Base-by-base conservation (phyloP, 106 monocot genomes). In the Dendrobium chrysotoxum region DNA sequence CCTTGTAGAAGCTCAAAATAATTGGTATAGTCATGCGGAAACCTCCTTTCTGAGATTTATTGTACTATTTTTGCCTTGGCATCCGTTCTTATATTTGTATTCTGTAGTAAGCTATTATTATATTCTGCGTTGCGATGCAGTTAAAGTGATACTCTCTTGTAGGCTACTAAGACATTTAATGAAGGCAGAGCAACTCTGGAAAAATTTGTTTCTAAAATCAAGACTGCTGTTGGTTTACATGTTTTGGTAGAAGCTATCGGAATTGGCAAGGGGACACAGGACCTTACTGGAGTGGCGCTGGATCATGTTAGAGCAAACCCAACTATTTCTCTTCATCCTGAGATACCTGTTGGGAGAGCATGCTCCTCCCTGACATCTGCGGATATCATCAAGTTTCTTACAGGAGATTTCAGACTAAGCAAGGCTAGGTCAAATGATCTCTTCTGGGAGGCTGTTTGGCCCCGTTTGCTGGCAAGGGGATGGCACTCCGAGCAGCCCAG, bases 381-480 rank as follows among this genome's bases (percentile, higher is more conserved):
- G 54, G 89, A 88, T 20, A 92, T 98, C 35, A 78, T 98, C 71
- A 95, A 88, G 58, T 92, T 89, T 86, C 81, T 98, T 26, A 98
- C 92, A 8, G 98, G 94, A 78, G 88, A 88, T 87, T 95, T 87
- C 71, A 89, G 98, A 68, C 75, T 98, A 65, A 94, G 98, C 85
- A 98, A 95, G 82, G 88, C 91, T 35, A 88, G 79, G 65, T 92
- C 95, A 21, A 92, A 89, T 85, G 98, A 98, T 86, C 86, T 98
- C 5, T 98, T 98, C 79, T 95, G 98, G 94, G 98, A 98, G 76
- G 94, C 98, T 28, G 89, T 98, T 13, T 98, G 96, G 96, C 98
- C 98, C 65, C 92, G 95, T 31, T 80, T 99, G 76, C 95, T 99
- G 18, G 90, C 84, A 58, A 89, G 85, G 77, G 95, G 95, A 0